A percentile compares a stretch with the other conserved stretches of the same genome.
phyloP scores from a whole-genome alignment of 2,329 filamentous ascomycete species.

The Talaromyces sp. region DNA sequence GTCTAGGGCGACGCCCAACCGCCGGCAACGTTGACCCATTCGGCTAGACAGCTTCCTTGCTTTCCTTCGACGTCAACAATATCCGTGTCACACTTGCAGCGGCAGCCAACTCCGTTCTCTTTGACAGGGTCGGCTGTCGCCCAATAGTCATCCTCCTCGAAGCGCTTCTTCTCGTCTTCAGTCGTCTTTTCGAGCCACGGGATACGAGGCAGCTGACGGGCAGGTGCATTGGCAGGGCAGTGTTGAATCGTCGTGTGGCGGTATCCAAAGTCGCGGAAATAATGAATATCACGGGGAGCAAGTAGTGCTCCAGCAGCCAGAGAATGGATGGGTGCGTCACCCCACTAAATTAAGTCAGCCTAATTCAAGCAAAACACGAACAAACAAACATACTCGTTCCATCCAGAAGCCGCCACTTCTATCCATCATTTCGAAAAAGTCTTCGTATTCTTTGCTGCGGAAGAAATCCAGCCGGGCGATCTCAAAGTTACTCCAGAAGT shows the following conservation, averaged over 20 bases:
- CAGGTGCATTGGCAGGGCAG: constrained; percentile 91
- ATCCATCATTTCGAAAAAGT: constrained; percentile 99
- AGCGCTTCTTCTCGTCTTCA: constrained; percentile 72
- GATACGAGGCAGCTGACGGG: constrained; percentile 73
- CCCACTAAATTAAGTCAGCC: constrained; percentile 65
- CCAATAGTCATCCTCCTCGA: constrained; percentile 96
- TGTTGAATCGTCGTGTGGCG: constrained; percentile 98
- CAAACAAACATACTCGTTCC: constrained; percentile 67
- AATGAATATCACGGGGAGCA: constrained; percentile 79
- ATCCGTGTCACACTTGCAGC: constrained; percentile 94
- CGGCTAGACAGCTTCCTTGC: constrained; percentile 86
- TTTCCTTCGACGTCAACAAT: constrained; percentile 98
- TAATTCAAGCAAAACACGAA: neutral
- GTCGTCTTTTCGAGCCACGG: constrained; percentile 82
- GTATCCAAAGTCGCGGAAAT: constrained; percentile 98
- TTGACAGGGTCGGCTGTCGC: constrained; percentile 78
- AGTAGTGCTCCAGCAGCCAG: constrained; percentile 88
- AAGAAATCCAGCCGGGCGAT: constrained; percentile 95
- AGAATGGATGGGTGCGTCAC: constrained; percentile 96
- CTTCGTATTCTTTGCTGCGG: constrained; percentile 93
- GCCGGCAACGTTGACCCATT: constrained; percentile 96
- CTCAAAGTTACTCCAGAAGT: constrained; percentile 99
- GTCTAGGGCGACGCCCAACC: constrained; percentile 69
- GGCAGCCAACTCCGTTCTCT: constrained; percentile 94
- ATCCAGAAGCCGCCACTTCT: constrained; percentile 98